These are phyloP conservation scores for Saccharomyces hybrid DNA, from an alignment of 1,139 yeast species.

Conservation along the genomic window DNA sequence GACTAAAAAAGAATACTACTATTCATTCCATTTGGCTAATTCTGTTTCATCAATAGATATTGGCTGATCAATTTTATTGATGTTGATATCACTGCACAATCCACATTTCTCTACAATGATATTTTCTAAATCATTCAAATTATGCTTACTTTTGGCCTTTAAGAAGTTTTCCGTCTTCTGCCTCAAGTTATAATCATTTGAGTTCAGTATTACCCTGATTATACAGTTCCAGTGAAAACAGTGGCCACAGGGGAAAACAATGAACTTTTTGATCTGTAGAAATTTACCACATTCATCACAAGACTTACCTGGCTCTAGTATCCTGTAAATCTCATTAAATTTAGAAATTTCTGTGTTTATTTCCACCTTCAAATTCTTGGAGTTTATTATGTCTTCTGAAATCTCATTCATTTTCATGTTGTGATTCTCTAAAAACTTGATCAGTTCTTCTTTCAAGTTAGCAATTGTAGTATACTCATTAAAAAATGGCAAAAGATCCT, in stretches of 20 bases:
- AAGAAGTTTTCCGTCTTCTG: constrained; percentile 53
- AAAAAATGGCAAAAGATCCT: constrained; percentile 75
- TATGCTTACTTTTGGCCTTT: constrained; percentile 30
- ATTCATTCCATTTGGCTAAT: constrained; percentile 19
- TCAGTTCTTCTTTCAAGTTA: constrained; percentile 76
- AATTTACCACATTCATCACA: constrained; percentile 67
- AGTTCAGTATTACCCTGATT: constrained; percentile 48
- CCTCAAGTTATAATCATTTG: constrained; percentile 62
- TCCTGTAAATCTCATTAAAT: constrained; percentile 43
- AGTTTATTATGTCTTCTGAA: constrained; percentile 69
- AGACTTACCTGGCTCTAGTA: constrained; percentile 77
- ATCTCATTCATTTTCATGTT: constrained; percentile 57
- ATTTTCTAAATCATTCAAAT: constrained; percentile 41
- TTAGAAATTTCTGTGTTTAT: constrained; percentile 53
- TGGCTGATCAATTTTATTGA: constrained; percentile 61
- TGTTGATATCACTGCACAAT: constrained; percentile 69
- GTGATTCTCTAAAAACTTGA: constrained; percentile 65
- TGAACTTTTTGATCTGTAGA: constrained; percentile 63
- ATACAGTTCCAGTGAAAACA: constrained; percentile 86
- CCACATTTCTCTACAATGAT: constrained; percentile 63
- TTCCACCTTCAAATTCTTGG: constrained; percentile 54
- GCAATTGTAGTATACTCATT: constrained; percentile 81
- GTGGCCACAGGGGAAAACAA: constrained; percentile 86
- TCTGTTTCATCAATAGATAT: constrained; percentile 26
- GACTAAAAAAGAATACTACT: neutral